Conservation (phyloP, 1,139 yeast genomes). For the Protomyces lactucae-debilis region DNA sequence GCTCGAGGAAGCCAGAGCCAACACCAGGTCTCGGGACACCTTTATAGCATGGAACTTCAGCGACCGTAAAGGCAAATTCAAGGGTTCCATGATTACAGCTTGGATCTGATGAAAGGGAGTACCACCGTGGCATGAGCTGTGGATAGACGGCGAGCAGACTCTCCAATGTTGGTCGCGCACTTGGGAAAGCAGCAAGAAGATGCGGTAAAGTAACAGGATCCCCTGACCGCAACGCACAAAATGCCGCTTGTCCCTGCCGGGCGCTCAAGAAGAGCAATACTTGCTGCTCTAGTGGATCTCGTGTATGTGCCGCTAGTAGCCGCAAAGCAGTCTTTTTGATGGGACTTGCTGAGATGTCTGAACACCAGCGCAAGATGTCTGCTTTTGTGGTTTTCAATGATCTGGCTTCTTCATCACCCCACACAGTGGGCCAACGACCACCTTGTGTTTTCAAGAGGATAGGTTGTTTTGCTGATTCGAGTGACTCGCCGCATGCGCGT, state of each 20-base stretch:
- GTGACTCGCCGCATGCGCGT: slow-evolving; percentile 28
- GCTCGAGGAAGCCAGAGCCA: slow-evolving; percentile 33
- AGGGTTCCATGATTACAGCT: slow-evolving; percentile 29
- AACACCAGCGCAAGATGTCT: slow-evolving; percentile 35
- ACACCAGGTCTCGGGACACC: slow-evolving; percentile 32
- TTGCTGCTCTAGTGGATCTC: slow-evolving; percentile 30
- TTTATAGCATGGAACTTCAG: slow-evolving; percentile 34
- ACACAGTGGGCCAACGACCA: slow-evolving; percentile 36
- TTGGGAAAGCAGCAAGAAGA: slow-evolving; percentile 34
- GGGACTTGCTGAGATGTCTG: slow-evolving; percentile 34
- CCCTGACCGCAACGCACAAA: slow-evolving; percentile 32
- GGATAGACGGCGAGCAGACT: slow-evolving; percentile 34
- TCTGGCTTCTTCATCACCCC: slow-evolving; percentile 35
- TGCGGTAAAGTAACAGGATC: slow-evolving; percentile 32
- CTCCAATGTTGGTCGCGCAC: slow-evolving; percentile 33
- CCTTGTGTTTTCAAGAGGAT: slow-evolving; percentile 31
- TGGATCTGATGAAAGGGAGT: slow-evolving; percentile 36
- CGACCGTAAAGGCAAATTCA: slow-evolving; percentile 36
- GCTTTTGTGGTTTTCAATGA: slow-evolving; percentile 31
- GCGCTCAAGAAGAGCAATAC: slow-evolving; percentile 34
- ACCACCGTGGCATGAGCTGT: slow-evolving; percentile 36
- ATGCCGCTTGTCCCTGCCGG: slow-evolving; percentile 34
- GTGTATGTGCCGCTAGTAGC: slow-evolving; percentile 33
- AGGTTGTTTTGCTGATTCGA: slow-evolving; percentile 26
- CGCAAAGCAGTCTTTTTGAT: slow-evolving; percentile 33